Base-by-base conservation (phyloP, 2,329 filamentous ascomycete genomes). In the Xylaria sp. region DNA sequence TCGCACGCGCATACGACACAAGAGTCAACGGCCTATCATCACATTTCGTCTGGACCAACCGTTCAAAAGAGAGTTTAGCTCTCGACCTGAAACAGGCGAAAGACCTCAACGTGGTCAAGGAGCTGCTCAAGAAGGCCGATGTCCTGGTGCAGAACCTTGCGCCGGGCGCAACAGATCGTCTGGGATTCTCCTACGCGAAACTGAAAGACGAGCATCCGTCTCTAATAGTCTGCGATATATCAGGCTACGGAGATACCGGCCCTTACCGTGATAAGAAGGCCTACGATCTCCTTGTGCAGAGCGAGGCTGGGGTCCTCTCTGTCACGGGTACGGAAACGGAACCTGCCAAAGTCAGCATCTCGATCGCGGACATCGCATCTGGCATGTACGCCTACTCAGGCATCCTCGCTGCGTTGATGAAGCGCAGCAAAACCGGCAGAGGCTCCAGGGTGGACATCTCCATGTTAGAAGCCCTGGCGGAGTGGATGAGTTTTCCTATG, bases 401-500 rank as follows among this genome's bases (percentile, higher is more conserved):
- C 61, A 85, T 87, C 45, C 75, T 87, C 3, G 83, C 82, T 0
- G 85, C 85, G 0, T 68, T 87, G 3, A 71, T 86, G 21, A 82
- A 85, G 70, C 82, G 86, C 0, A 78, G 75, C 0, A 85, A 82
- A 69, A 85, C 84, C 0, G 84, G 84, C 0, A 76, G 77, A 34
- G 86, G 86, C 0, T 82, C 81, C 36, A 79, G 81, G 19, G 80
- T 88, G 21, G 86, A 88, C 51, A 83, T 88, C 17, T 86, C 84
- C 1, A 88, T 88, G 86, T 78, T 88, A 7, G 86, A 88, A 73
- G 82, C 82, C 56, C 86, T 88, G 85, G 80, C 83, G 0, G 86
- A 88, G 72, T 88, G 86, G 86, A 88, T 88, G 86, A 78, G 78
- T 0, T 88, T 87, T 56, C 86, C 85, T 0, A 74, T 87, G 71